Evolutionary conservation across 257 asterid genomes (phyloP).

Genomic region (Linaria vulgaris): DNA sequence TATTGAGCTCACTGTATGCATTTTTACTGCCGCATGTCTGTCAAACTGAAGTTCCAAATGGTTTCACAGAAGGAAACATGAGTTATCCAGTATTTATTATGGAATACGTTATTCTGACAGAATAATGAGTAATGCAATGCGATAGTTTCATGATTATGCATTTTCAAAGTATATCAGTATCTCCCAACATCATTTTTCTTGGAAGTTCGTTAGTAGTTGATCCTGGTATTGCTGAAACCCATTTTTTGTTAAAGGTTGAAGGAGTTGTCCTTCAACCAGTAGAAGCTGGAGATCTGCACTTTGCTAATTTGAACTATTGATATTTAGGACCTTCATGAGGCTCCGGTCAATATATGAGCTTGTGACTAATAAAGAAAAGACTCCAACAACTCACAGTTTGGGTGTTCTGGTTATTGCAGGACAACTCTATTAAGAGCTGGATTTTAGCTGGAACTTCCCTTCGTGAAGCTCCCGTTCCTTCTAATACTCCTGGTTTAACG

Average conservation of each 20-base stretch:
- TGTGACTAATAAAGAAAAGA: conserved; percentile 11
- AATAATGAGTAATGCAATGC: neutral
- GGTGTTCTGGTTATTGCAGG: conserved; percentile 43
- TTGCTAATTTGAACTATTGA: conserved; percentile 5
- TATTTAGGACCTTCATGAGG: conserved; percentile 8
- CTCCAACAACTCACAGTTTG: neutral
- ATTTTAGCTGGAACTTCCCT: conserved; percentile 46
- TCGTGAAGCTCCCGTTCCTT: conserved; percentile 61
- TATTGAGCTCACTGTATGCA: neutral
- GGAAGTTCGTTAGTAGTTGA: conserved; percentile 1
- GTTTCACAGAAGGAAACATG: neutral
- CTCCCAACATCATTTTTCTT: neutral
- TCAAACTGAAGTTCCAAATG: neutral
- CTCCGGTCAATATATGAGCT: conserved; percentile 18
- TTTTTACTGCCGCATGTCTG: conserved; percentile 9
- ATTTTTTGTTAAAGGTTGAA: conserved; percentile 9
- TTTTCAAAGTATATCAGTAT: neutral
- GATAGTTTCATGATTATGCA: neutral
- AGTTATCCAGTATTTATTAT: neutral
- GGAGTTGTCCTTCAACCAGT: neutral
- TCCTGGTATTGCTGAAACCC: conserved; percentile 2
- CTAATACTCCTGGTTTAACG: conserved; percentile 54
- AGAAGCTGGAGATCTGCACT: conserved; percentile 9
- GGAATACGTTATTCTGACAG: neutral
- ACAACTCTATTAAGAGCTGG: conserved; percentile 76